Evolutionary conservation across 176 grass and related monocot species (phyloP).

Genomic region (Aegilops bicornis): DNA sequence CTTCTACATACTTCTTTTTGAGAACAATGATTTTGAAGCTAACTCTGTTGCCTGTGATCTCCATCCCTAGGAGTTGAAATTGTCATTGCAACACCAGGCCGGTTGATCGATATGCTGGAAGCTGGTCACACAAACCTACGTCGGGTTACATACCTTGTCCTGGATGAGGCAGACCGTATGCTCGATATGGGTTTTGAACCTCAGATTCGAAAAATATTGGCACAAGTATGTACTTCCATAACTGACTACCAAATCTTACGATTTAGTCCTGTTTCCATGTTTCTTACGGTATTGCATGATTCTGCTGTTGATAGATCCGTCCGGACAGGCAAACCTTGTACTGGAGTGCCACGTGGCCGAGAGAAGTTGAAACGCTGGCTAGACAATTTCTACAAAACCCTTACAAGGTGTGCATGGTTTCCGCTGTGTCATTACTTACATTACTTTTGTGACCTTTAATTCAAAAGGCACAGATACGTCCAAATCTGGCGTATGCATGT

Average conservation of each 20-base stretch:
- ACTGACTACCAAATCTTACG: neutral
- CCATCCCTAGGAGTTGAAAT: slow-evolving; percentile 76
- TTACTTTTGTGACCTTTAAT: neutral
- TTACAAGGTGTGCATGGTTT: slow-evolving; percentile 62
- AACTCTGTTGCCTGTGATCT: neutral
- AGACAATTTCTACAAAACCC: slow-evolving; percentile 91
- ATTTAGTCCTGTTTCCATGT: neutral
- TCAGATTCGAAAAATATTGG: slow-evolving; percentile 90
- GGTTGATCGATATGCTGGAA: slow-evolving; percentile 95
- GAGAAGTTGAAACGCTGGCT: slow-evolving; percentile 85
- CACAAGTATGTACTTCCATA: slow-evolving; percentile 55
- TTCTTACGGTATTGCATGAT: slow-evolving; percentile 1
- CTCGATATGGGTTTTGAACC: slow-evolving; percentile 99
- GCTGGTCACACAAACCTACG: slow-evolving; percentile 78
- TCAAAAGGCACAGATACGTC: neutral
- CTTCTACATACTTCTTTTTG: neutral
- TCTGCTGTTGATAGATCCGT: slow-evolving; percentile 65
- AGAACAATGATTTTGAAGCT: neutral
- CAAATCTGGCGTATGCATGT: neutral
- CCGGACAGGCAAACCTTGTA: slow-evolving; percentile 95
- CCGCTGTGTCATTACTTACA: neutral
- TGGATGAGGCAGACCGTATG: slow-evolving; percentile 98
- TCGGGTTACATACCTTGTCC: slow-evolving; percentile 84
- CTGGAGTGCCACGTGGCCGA: slow-evolving; percentile 98
- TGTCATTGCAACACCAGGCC: slow-evolving; percentile 85